These are phyloP conservation scores for Exophiala spinifera DNA, from an alignment of 2,329 filamentous ascomycete species.

Conservation along the genomic window DNA sequence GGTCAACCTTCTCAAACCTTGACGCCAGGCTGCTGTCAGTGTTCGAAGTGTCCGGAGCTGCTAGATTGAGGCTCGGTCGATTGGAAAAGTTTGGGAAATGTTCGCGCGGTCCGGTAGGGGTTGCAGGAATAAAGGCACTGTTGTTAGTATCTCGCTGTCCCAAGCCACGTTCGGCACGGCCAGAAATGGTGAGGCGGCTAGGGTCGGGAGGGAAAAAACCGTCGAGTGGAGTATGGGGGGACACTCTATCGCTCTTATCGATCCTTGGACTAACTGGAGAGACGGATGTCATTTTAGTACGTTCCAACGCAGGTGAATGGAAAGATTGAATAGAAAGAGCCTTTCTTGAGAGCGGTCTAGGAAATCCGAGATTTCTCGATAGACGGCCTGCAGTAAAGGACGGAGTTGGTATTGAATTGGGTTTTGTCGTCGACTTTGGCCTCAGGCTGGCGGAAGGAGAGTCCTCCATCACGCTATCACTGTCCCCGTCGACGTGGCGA, in stretches of 20 bases:
- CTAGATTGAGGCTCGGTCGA: constrained; percentile 65
- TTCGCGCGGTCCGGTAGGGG: constrained; percentile 68
- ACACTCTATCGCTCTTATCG: constrained; percentile 51
- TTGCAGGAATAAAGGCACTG: constrained; percentile 64
- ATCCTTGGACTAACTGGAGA: constrained; percentile 62
- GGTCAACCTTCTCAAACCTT: constrained; percentile 76
- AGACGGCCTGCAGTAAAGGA: constrained; percentile 38
- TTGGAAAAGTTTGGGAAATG: constrained; percentile 57
- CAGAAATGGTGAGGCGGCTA: constrained; percentile 78
- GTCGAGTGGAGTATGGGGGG: constrained; percentile 78
- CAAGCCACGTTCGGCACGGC: constrained; percentile 46
- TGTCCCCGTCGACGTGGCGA: constrained; percentile 32
- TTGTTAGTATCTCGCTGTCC: constrained; percentile 39
- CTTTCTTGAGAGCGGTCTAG: constrained; percentile 41
- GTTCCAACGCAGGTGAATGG: constrained; percentile 39
- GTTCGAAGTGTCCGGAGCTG: constrained; percentile 66
- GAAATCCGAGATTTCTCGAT: constrained; percentile 40
- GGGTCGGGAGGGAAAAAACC: constrained; percentile 72
- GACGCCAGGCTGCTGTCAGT: constrained; percentile 71
- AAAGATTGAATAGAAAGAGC: constrained; percentile 30
- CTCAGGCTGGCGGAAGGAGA: constrained; percentile 33
- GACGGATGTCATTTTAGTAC: constrained; percentile 53
- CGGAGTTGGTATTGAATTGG: constrained; percentile 34
- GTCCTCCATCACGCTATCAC: constrained; percentile 35
- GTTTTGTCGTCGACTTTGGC: constrained; percentile 35